Evolutionary conservation across 768 basidiomycete genomes (phyloP), one percentile per base, ranked within the genome.

Genomic region (Podaxis carcinomalis): DNA sequence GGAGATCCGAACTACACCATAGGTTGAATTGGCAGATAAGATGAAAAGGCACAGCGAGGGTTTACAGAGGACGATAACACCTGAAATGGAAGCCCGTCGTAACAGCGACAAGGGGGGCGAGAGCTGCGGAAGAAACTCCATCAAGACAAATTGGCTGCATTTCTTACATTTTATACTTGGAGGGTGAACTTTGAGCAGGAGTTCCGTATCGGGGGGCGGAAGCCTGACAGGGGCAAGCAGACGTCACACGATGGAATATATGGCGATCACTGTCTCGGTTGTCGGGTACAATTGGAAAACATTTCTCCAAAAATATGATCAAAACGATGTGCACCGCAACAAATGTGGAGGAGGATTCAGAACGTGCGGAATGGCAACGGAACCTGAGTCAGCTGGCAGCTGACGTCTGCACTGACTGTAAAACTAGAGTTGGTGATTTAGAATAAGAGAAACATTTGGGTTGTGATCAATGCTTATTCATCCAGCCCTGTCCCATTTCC

Each of bases 401-500:
- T 32, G 32, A 3, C 32, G 32, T 32, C 9, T 9, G 7, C 32
- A 2, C 32, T 32, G 32, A 9, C 32, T 1, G 32, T 32, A 32
- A 7, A 32, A 7, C 32, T 32, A 32, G 1, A 32, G 32, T 9
- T 9, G 2, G 32, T 32, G 32, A 9, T 32, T 32, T 32, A 19
- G 42, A 44, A 44, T 21, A 44, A 19, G n/a, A 16, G 19, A 3
- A n/a, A n/a, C 6, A 44, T 44, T 13, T 9, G 19, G 19, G 19
- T n/a, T 19, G 19, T 44, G 19, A 23, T 23, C 23, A 23, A 23
- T 2, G 68, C 73, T 71, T 74, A 73, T 67, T 70, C 74, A 61
- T 71, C 75, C 35, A 68, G 70, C 59, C 76, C 72, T 32, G 32
- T 32, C 19, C 42, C 16, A 65, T 66, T 67, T 49, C 68, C 69